Percentiles rank a stretch among this genome's conserved stretches.
These are phyloP conservation scores for Rhynchosporium secalis DNA, from an alignment of 2,329 filamentous ascomycete species.

Conservation along the genomic window DNA sequence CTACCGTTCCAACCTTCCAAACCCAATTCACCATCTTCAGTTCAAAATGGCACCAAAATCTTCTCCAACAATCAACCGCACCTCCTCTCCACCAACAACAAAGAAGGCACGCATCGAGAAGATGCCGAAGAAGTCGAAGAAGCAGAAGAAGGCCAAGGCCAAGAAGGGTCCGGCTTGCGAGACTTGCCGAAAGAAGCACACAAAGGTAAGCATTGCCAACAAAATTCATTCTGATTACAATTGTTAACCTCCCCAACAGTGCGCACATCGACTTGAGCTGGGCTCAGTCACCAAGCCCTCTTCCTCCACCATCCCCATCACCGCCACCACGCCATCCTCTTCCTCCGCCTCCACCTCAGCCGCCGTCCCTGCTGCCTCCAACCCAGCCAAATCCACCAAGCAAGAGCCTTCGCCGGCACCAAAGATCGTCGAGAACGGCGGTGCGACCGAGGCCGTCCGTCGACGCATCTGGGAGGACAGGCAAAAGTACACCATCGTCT, in stretches of 20 bases:
- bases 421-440: neutral
- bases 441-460: neutral
- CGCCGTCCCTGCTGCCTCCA: neutral
- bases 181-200: constrained; percentile 7
- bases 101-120: constrained; percentile 1
- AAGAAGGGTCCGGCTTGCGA: neutral
- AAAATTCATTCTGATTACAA: neutral
- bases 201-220: neutral
- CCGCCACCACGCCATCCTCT: neutral
- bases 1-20: neutral
- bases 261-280: constrained; percentile 1
- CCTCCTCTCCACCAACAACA: neutral
- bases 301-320: neutral
- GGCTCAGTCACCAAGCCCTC: neutral
- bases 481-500: neutral
- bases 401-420: neutral
- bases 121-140: neutral
- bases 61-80: neutral
- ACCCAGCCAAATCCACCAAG: neutral
- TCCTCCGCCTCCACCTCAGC: neutral
- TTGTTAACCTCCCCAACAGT: neutral
- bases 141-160: neutral
- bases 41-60: neutral
- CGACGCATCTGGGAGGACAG: neutral
- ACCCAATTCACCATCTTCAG: neutral